Conservation (phyloP, 495 filamentous ascomycete species). For the Usnea hakonensis region DNA sequence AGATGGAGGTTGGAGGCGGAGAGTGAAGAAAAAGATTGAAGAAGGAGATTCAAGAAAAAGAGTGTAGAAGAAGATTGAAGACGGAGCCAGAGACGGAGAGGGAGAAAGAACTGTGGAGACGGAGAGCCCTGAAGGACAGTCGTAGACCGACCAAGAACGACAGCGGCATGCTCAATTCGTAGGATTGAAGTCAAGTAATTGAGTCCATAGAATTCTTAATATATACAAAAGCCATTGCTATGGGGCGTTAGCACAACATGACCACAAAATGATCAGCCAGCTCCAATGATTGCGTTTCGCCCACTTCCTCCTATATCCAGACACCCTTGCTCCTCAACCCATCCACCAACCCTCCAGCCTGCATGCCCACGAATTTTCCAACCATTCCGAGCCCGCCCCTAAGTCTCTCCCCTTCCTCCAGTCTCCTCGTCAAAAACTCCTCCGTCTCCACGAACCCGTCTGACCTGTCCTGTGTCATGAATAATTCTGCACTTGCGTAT, state of each 20-base stretch:
- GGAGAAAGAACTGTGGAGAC: too few species aligned
- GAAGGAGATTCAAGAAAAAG: too few species aligned
- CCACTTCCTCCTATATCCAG: constrained; percentile 37
- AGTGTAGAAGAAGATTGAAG: too few species aligned
- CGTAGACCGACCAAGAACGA: not conserved
- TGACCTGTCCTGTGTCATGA: constrained; percentile 82
- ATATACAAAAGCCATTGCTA: not conserved
- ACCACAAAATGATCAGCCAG: not conserved
- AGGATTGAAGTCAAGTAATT: not conserved
- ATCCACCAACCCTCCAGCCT: constrained; percentile 55
- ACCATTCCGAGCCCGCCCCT: constrained; percentile 52
- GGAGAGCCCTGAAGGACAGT: too few species aligned
- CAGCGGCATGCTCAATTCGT: not conserved
- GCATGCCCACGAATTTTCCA: constrained; percentile 70
- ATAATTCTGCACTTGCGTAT: constrained; percentile 80
- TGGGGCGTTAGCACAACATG: not conserved
- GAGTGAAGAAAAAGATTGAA: too few species aligned
- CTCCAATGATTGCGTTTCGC: not conserved
- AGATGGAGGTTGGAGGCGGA: too few species aligned
- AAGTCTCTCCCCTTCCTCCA: constrained; percentile 58
- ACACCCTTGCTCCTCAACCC: constrained; percentile 57
- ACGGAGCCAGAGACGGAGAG: too few species aligned
- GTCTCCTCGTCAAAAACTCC: constrained; percentile 65
- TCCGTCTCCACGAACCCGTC: constrained; percentile 63
- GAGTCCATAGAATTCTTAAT: not conserved